phyloP scores from a whole-genome alignment of 257 asterid genomes.

The Solanum chilense region DNA sequence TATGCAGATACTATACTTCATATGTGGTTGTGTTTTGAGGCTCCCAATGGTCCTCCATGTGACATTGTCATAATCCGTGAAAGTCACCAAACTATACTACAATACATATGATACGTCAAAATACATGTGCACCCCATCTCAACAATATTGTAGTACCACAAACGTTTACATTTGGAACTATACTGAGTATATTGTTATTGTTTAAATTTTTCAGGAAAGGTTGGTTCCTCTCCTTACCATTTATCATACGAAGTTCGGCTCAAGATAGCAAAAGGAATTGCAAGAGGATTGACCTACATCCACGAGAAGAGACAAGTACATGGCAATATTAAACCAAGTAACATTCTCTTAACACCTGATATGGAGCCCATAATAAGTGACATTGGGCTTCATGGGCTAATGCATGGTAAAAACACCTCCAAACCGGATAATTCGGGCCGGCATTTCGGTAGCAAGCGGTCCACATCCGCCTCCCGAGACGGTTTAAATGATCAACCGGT shows the following conservation, averaged over 20 bases:
- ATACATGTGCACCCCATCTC: constrained; percentile 31
- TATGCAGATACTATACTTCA: neutral
- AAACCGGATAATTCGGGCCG: constrained; percentile 36
- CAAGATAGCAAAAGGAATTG: constrained; percentile 76
- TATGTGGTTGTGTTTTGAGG: constrained; percentile 1
- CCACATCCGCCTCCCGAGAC: constrained; percentile 1
- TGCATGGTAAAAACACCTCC: constrained; percentile 34
- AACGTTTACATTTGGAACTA: neutral
- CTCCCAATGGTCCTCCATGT: constrained; percentile 29
- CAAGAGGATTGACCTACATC: constrained; percentile 68
- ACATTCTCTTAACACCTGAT: constrained; percentile 64
- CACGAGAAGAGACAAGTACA: constrained; percentile 88
- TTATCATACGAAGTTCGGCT: constrained; percentile 51
- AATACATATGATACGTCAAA: constrained; percentile 54
- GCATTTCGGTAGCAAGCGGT: constrained; percentile 64
- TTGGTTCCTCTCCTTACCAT: constrained; percentile 69
- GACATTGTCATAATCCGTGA: constrained; percentile 23
- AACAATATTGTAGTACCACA: neutral
- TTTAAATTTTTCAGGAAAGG: constrained; percentile 38
- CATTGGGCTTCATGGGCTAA: constrained; percentile 60
- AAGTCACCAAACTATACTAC: constrained; percentile 5
- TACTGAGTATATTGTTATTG: neutral
- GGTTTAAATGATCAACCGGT: constrained; percentile 12
- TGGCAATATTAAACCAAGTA: constrained; percentile 90
- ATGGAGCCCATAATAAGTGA: constrained; percentile 84